phyloP scores from a whole-genome alignment of 2,329 filamentous ascomycete genomes.

The Colletotrichum godetiae region DNA sequence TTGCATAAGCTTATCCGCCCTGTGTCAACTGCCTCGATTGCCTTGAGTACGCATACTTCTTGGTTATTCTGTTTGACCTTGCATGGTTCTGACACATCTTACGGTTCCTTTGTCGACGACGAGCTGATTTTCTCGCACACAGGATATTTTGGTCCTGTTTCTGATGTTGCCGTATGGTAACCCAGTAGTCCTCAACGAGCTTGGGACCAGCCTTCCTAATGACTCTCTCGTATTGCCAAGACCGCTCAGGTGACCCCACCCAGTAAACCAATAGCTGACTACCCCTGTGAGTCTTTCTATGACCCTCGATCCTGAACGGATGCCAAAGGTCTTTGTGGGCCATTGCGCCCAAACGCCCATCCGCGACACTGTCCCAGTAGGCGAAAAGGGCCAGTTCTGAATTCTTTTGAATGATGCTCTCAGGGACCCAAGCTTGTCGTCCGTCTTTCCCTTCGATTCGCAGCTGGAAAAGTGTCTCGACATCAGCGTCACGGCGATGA shows the following conservation, averaged over 20 bases:
- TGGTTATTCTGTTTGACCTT: too few relatives aligned
- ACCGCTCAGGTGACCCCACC: conserved; percentile 12
- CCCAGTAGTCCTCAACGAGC: conserved; percentile 43
- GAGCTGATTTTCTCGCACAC: background rate
- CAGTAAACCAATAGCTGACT: background rate
- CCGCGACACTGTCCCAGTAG: conserved; percentile 24
- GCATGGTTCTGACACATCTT: too few relatives aligned
- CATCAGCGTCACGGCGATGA: conserved; percentile 1
- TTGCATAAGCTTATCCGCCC: too few relatives aligned
- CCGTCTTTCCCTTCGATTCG: conserved; percentile 43
- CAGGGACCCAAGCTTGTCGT: conserved; percentile 45
- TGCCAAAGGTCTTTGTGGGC: conserved; percentile 27
- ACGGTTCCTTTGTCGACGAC: too few relatives aligned
- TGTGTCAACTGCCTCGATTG: too few relatives aligned
- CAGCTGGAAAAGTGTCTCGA: conserved; percentile 40
- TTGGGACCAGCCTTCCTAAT: background rate
- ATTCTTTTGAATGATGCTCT: conserved; percentile 45
- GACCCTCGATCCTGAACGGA: conserved; percentile 9
- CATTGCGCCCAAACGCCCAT: conserved; percentile 7
- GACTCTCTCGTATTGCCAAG: conserved; percentile 16
- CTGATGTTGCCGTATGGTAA: background rate
- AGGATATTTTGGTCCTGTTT: background rate
- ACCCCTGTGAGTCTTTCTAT: background rate
- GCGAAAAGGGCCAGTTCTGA: conserved; percentile 42
- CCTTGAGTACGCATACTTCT: too few relatives aligned